Evolutionary conservation across 192 early-diverging fungal genomes (phyloP).

Genomic region (Backusella westeae): DNA sequence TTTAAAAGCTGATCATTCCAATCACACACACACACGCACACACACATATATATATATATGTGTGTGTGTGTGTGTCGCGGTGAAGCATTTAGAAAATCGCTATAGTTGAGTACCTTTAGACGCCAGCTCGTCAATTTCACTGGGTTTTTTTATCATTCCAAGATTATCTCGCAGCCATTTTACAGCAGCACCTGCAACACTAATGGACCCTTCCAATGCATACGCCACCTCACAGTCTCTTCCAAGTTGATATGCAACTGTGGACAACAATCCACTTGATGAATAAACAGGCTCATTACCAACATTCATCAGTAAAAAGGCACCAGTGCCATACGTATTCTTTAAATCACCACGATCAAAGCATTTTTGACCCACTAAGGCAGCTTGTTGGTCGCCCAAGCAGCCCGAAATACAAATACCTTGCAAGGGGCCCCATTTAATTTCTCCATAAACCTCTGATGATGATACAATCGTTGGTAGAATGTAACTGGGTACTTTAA

Average conservation of each 20-base stretch:
- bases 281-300: conserved; percentile 72
- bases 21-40: background rate
- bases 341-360: conserved; percentile 83
- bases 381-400: conserved; percentile 94
- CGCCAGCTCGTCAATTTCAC: conserved; percentile 73
- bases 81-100: conserved; percentile 59
- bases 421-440: conserved; percentile 54
- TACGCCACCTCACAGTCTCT: conserved; percentile 60
- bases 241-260: conserved; percentile 86
- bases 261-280: conserved; percentile 83
- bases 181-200: conserved; percentile 87
- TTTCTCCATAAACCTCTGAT: conserved; percentile 71
- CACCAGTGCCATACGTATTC: conserved; percentile 95
- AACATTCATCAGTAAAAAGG: conserved; percentile 94
- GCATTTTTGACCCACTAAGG: conserved; percentile 91
- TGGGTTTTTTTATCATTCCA: conserved; percentile 65
- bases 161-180: conserved; percentile 90
- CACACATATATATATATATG: background rate
- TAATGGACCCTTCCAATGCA: conserved; percentile 89
- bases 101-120: conserved; percentile 50
- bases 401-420: conserved; percentile 82
- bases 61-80: no score
- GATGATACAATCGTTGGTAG: conserved; percentile 84
- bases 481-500: conserved; percentile 49
- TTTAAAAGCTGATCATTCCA: background rate